A percentile compares a stretch with the other conserved stretches of the same genome.
Evolutionary conservation across 108 stramenopile genomes (phyloP).

Genomic region (Cyclotella sp.): DNA sequence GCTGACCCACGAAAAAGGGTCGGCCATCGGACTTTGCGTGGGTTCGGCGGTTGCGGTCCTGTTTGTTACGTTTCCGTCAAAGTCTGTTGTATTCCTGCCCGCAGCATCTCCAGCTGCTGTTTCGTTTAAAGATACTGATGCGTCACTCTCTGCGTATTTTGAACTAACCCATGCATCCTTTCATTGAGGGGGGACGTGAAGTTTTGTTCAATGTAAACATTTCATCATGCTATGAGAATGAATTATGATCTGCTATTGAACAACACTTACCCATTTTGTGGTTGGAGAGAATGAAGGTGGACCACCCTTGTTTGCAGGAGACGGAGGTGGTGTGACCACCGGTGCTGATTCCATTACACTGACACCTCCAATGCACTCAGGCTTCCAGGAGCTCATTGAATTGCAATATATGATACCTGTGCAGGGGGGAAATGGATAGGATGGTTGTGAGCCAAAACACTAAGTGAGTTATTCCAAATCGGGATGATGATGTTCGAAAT

Average conservation of each 20-base stretch:
- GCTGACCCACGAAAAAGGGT: constrained; percentile 10
- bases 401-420: constrained; percentile 35
- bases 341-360: background rate
- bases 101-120: background rate
- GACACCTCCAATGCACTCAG: constrained; percentile 12
- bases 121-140: background rate
- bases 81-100: background rate
- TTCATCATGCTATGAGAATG: no score
- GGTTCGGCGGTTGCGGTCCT: background rate
- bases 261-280: background rate
- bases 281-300: constrained; percentile 7
- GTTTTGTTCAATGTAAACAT: no score
- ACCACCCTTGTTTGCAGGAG: constrained; percentile 6
- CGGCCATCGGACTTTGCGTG: background rate
- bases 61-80: background rate
- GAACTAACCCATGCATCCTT: background rate
- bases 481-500: background rate
- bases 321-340: background rate
- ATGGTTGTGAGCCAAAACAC: background rate
- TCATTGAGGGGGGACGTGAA: no score
- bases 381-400: constrained; percentile 30
- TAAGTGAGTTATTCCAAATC: constrained; percentile 4
- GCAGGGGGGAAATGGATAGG: background rate
- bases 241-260: no score
- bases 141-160: background rate